Percentiles rank a stretch among this genome's conserved stretches.
Conservation (phyloP, 768 basidiomycete species). For the Mycena pura region DNA sequence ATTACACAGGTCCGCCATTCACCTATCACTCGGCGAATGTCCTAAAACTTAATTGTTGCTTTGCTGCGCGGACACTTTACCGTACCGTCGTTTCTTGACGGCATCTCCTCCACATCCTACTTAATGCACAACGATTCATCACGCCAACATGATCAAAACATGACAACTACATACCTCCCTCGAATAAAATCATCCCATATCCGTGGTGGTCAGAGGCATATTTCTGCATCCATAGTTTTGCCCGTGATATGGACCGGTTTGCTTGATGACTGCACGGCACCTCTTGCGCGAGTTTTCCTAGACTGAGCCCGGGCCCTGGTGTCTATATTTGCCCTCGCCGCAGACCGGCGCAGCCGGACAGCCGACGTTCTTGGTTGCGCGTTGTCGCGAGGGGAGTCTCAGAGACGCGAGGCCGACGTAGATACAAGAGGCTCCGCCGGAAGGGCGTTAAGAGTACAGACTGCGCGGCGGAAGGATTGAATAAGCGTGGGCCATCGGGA, state of each 20-base stretch:
- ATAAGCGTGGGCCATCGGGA: conserved; percentile 80
- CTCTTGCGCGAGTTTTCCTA: conserved; percentile 79
- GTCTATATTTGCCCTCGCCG: conserved; percentile 45
- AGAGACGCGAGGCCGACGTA: conserved; percentile 92
- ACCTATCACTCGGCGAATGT: conserved; percentile 82
- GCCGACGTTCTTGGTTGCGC: conserved; percentile 73
- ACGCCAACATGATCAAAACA: conserved; percentile 3
- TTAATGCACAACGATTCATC: conserved; percentile 25
- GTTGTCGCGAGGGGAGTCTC: conserved; percentile 86
- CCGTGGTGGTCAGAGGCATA: conserved; percentile 89
- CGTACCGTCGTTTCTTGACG: conserved; percentile 73
- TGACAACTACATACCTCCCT: conserved; percentile 67
- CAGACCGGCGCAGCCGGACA: conserved; percentile 97
- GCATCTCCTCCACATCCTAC: conserved; percentile 91
- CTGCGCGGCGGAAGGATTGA: conserved; percentile 81
- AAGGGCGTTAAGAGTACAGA: conserved; percentile 86
- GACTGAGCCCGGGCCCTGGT: conserved; percentile 54
- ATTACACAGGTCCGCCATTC: too few relatives aligned
- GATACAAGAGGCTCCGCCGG: conserved; percentile 86
- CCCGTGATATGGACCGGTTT: conserved; percentile 89
- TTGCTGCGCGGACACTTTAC: conserved; percentile 88
- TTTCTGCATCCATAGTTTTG: conserved; percentile 96
- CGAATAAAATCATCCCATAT: conserved; percentile 89
- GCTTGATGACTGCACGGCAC: conserved; percentile 94
- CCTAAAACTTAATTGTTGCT: conserved; percentile 64